Evolutionary conservation across 441 rosid species (phyloP), one percentile per base, ranked within the genome.

Genomic region (Euphorbia neoarborescens): DNA sequence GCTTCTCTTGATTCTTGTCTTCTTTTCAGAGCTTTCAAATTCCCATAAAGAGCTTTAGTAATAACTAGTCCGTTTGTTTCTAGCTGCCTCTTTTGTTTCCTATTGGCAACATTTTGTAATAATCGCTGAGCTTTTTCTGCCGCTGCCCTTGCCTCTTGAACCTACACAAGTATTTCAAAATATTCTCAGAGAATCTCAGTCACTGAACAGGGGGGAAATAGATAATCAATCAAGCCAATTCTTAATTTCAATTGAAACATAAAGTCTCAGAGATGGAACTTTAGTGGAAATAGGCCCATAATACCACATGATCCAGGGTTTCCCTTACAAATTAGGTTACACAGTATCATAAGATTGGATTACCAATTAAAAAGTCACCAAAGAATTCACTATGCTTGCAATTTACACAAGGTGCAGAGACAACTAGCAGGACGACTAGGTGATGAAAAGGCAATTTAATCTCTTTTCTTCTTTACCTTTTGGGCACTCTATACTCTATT

Each of bases 51-150:
- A 10, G 94, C 98, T 69, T 81, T 87, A 7, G 84, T 86, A 75
- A 95, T 85, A 71, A 95, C 78, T 27, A 95, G 87, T 68, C 98
- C 98, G 62, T 83, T 83, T 58, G 70, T 76, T 86, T 92, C 95
- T 42, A 71, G 74, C 76, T 95, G 98, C 72, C 81, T 81, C 71
- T 77, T 88, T 80, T 71, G 85, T 88, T 95, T 95, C 80, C 98
- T 87, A 32, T 83, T 85, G 65, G 97, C 89, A 73, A 95, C 97
- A 76, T 65, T 84, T 80, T 87, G 87, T 76, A 92, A 80, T 75
- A 92, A 79, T 66, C 81, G 87, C 79, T 92, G 96, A 65, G 95
- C 92, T 77, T 86, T 95, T 84, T 85, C 87, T 28, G 96, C 96
- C 15, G 84, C 80, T 5, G 78, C 80, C 80, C 82, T 88, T 71